Evolutionary conservation across 2,329 filamentous ascomycete genomes (phyloP), one percentile per base, ranked within the genome.

Genomic region (Podosphaera xanthii): DNA sequence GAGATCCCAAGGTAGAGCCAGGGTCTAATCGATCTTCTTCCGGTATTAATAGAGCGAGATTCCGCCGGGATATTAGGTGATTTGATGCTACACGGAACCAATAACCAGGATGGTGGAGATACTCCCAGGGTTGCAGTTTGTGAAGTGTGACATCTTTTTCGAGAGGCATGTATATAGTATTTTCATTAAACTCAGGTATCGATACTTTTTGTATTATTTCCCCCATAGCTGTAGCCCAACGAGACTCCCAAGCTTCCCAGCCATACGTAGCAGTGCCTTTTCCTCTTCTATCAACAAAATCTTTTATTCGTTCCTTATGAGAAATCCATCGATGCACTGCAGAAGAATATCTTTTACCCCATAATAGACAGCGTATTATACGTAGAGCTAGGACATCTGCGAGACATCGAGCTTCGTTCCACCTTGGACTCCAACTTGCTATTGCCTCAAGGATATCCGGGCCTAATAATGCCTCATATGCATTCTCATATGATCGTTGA

Each of bases 241-340:
- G 79, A 48, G 87, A 82, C 71, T 95, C 86, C 90, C 91, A 98
- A 1, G 91, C 90, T 67, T 88, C 80, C 87, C 90, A 97, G 4
- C 88, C 87, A 69, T 97, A 97, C 64, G 87, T 94, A 38, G 82
- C 80, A 2, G 87, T 89, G 0, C 91, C 91, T 65, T 87, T 87
- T 3, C 89, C 90, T 64, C 85, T 82, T 22, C 86, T 79, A 67
- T 95, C 87, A 14, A 96, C 75, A 58, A 96, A 79, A 65, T 87
- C 84, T 59, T 77, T 77, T 63, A 91, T 82, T 59, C 84, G 80
- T 59, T 82, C 78, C 61, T 83, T 81, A 70, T 97, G 94, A 44
- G 75, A 75, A 60, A 83, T 76, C 91, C 91, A 97, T 59, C 83
- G 80, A 59, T 86, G 81, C 5, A 87, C 85, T 2, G 90, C 90